Evolutionary conservation across 495 filamentous ascomycete species (phyloP).

Genomic region (Cudoniella acicularis): DNA sequence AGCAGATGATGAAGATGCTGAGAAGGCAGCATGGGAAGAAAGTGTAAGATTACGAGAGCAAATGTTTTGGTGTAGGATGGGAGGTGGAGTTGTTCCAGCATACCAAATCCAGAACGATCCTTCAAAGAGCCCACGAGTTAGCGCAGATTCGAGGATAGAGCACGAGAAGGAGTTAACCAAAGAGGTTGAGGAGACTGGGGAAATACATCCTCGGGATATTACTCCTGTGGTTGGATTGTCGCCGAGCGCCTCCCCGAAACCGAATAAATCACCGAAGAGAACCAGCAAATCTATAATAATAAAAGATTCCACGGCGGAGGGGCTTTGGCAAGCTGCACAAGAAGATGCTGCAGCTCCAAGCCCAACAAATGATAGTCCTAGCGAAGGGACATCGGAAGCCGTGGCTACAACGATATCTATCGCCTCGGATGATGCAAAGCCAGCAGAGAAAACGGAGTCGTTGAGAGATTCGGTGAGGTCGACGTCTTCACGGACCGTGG

Average conservation of each 20-base stretch:
- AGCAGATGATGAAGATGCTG: conserved; percentile 52
- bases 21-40: conserved; percentile 87
- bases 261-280: neutral
- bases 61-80: conserved; percentile 94
- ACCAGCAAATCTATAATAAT: neutral
- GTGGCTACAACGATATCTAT: neutral
- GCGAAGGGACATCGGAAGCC: neutral
- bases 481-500: conserved; percentile 12
- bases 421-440: neutral
- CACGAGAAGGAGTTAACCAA: conserved; percentile 22
- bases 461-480: conserved; percentile 15
- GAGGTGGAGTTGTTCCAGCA: conserved; percentile 34
- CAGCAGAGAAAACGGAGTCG: neutral
- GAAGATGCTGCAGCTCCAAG: conserved; percentile 8
- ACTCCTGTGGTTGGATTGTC: conserved; percentile 10
- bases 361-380: neutral
- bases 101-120: conserved; percentile 14
- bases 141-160: conserved; percentile 19
- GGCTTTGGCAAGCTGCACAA: conserved; percentile 9
- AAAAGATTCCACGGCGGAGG: conserved; percentile 8
- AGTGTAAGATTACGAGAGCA: conserved; percentile 81
- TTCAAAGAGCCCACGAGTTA: conserved; percentile 13
- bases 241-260: neutral
- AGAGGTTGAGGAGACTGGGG: conserved; percentile 23
- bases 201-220: conserved; percentile 23